phyloP scores from a whole-genome alignment of 495 filamentous ascomycete species.

The Hypoxylon rickii region DNA sequence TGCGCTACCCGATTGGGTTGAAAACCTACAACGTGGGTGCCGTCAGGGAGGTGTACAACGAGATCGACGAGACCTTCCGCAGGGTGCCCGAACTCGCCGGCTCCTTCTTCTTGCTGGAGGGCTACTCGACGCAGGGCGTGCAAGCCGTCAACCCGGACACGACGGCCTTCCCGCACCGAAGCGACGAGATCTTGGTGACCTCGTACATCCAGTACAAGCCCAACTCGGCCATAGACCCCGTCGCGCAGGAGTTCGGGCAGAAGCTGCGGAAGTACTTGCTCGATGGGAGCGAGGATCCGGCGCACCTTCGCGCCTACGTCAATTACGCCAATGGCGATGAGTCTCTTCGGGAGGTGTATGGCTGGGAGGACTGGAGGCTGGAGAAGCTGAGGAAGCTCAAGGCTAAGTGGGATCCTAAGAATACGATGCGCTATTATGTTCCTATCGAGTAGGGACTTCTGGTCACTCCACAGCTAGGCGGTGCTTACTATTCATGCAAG shows the following conservation, averaged over 20 bases:
- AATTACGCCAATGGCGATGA: constrained; percentile 58
- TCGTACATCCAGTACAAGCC: constrained; percentile 4
- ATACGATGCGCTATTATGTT: constrained; percentile 50
- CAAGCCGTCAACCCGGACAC: constrained; percentile 31
- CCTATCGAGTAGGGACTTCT: constrained; percentile 22
- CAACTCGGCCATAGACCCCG: constrained; percentile 1
- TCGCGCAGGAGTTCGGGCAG: constrained; percentile 8
- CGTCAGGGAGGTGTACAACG: constrained; percentile 5
- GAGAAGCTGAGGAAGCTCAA: constrained; percentile 46
- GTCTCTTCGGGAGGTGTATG: constrained; percentile 47
- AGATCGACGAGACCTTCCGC: constrained; percentile 2
- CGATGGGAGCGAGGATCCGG: constrained; percentile 12
- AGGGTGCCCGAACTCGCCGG: constrained; percentile 8
- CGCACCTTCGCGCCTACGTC: constrained; percentile 42
- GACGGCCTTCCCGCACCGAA: constrained; percentile 41
- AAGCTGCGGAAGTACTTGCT: constrained; percentile 4
- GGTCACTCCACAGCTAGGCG: no score
- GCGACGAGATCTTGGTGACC: constrained; percentile 4
- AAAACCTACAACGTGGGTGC: constrained; percentile 8
- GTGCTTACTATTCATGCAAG: no score
- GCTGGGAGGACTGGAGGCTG: constrained; percentile 53
- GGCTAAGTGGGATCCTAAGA: constrained; percentile 44
- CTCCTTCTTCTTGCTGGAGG: constrained; percentile 45
- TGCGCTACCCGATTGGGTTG: constrained; percentile 15
- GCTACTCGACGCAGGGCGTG: constrained; percentile 45